These are phyloP conservation scores for Apiospora arundinis DNA, from an alignment of 2,329 filamentous ascomycete genomes.

Conservation along the genomic window DNA sequence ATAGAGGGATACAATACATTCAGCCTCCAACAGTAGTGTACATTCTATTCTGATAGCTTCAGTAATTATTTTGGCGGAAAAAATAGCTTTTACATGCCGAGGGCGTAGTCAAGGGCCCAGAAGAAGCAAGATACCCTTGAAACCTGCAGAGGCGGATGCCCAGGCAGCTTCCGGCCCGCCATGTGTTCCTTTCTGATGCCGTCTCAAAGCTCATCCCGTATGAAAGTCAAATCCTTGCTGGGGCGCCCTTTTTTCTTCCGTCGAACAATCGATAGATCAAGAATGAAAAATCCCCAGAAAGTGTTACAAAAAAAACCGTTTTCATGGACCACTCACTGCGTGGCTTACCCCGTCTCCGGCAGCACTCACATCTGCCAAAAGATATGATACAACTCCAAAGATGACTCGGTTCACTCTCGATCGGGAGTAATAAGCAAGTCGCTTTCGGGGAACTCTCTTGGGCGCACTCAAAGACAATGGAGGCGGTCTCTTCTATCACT, in stretches of 20 bases:
- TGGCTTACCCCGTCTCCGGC: background rate
- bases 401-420: background rate
- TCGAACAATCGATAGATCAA: background rate
- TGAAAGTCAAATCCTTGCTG: background rate
- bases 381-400: background rate
- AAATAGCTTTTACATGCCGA: background rate
- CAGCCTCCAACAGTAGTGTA: background rate
- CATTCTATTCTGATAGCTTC: background rate
- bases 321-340: background rate
- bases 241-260: background rate
- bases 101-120: background rate
- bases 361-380: background rate
- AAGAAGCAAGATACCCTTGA: background rate
- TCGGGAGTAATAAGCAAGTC: background rate
- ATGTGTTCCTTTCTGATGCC: constrained; percentile 2
- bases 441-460: background rate
- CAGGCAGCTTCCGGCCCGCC: background rate
- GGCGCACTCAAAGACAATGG: background rate
- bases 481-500: background rate
- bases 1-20: background rate
- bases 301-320: background rate
- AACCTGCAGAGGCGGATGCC: background rate
- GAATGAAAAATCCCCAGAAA: background rate
- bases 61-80: background rate
- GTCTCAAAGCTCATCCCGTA: background rate